Evolutionary conservation across 2,329 filamentous ascomycete genomes (phyloP), one percentile per base, ranked within the genome.

Genomic region (Pseudogymnoascus sp.): DNA sequence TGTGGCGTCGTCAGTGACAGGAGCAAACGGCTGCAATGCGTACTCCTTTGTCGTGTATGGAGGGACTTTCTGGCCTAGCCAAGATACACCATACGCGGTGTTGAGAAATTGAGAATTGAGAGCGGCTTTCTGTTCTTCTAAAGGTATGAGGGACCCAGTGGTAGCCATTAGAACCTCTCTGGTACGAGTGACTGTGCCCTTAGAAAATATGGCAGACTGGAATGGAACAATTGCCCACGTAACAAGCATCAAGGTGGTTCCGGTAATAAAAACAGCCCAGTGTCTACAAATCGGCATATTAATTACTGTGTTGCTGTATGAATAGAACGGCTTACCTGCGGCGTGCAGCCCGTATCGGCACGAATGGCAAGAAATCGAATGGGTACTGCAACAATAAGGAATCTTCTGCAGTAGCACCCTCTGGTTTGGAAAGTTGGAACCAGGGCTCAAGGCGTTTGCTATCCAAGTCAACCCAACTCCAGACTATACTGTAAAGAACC

Each of bases 391-490:
- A 58, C 0, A 84, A 71, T 0, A 87, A 13, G 0, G 81, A 83
- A 0, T 80, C 67, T 5, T 73, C 70, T 0, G 75, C 81, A 0
- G 65, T 66, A 0, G 79, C 79, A 0, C 83, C 83, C 0, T 68
- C 65, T 0, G 66, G 12, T 8, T 76, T 79, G 0, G 82, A 84
- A 0, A 87, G 61, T 21, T 86, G 81, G 9, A 84, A 78, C 74
- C 80, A 87, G 0, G 84, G 84, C 35, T 87, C 83, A 48, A 87
- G 72, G 0, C 85, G 67, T 63, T 85, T 84, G 0, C 77, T 73
- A 36, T 87, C 82, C 0, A 87, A 68, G 59, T 87, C 84, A 0
- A 86, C 75, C 82, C 83, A 85, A 2, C 75, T 77, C 82, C 83
- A 87, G 0, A 80, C 52, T 0, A 86, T 74, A 39, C 82, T 81